Conservation (phyloP, 2,329 filamentous ascomycete genomes). For the Fusarium nurragi region DNA sequence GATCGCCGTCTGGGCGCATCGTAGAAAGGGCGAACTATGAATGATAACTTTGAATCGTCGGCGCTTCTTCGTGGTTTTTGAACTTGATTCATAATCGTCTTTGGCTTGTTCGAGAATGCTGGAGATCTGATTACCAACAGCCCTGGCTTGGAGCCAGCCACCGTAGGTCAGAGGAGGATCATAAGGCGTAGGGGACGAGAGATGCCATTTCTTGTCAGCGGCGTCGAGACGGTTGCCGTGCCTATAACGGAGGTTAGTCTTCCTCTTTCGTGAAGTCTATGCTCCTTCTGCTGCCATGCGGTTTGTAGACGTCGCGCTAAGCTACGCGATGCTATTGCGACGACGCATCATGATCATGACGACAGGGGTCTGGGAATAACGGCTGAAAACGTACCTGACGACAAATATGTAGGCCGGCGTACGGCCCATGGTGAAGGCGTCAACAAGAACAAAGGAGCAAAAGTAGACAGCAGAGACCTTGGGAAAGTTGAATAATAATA, state of each 20-base stretch:
- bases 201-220: slow-evolving; percentile 93
- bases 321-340: slow-evolving; percentile 32
- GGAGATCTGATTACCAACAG: slow-evolving; percentile 85
- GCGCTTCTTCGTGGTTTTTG: slow-evolving; percentile 51
- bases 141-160: slow-evolving; percentile 88
- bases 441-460: slow-evolving; percentile 5
- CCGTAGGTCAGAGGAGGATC: slow-evolving; percentile 95
- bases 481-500: not conserved
- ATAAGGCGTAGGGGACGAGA: slow-evolving; percentile 92
- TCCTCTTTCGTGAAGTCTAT: not conserved
- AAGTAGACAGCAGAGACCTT: slow-evolving; percentile 6
- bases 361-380: slow-evolving; percentile 34
- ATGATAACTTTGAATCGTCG: slow-evolving; percentile 81
- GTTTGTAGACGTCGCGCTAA: slow-evolving; percentile 19
- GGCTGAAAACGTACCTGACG: slow-evolving; percentile 51
- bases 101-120: slow-evolving; percentile 69
- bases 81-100: slow-evolving; percentile 52
- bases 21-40: slow-evolving; percentile 91
- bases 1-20: slow-evolving; percentile 92
- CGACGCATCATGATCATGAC: slow-evolving; percentile 38
- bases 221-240: slow-evolving; percentile 95
- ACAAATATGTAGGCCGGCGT: slow-evolving; percentile 57
- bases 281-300: slow-evolving; percentile 10
- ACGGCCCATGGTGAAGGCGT: slow-evolving; percentile 50
- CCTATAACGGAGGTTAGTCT: slow-evolving; percentile 54